These are phyloP conservation scores for Dacryopinax spathularia DNA, from an alignment of 768 basidiomycete genomes.

Conservation along the genomic window DNA sequence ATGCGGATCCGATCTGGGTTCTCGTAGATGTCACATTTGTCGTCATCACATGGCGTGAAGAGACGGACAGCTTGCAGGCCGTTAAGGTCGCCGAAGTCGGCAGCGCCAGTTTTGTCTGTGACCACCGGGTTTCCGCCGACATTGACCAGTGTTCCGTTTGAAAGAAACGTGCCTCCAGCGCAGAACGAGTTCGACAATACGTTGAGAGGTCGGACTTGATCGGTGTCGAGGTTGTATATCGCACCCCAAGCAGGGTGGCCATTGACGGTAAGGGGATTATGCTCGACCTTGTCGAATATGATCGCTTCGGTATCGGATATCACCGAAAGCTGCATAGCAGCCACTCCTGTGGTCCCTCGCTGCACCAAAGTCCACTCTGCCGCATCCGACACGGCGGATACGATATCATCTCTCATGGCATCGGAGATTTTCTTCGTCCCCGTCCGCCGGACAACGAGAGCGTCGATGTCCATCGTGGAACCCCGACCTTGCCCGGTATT, in stretches of 20 bases:
- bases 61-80: conserved; percentile 62
- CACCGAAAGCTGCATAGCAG: conserved; percentile 62
- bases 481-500: conserved; percentile 33
- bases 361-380: conserved; percentile 45
- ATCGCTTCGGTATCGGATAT: conserved; percentile 56
- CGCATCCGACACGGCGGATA: neutral
- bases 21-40: conserved; percentile 50
- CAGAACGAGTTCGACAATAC: conserved; percentile 77
- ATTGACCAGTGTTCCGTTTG: conserved; percentile 63
- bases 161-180: conserved; percentile 62
- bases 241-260: conserved; percentile 75
- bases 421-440: neutral
- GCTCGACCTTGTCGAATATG: conserved; percentile 73
- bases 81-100: conserved; percentile 61
- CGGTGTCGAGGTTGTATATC: conserved; percentile 52
- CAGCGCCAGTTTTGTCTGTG: conserved; percentile 43
- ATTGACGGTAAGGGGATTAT: conserved; percentile 58
- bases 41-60: conserved; percentile 39
- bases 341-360: conserved; percentile 57
- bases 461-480: conserved; percentile 42
- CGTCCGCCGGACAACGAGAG: conserved; percentile 45
- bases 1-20: conserved; percentile 48
- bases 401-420: conserved; percentile 5
- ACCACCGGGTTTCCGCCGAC: conserved; percentile 75
- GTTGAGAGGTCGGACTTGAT: conserved; percentile 41